Base-by-base conservation (phyloP, 2,329 filamentous ascomycete genomes). In the Diaporthe aspalathi region DNA sequence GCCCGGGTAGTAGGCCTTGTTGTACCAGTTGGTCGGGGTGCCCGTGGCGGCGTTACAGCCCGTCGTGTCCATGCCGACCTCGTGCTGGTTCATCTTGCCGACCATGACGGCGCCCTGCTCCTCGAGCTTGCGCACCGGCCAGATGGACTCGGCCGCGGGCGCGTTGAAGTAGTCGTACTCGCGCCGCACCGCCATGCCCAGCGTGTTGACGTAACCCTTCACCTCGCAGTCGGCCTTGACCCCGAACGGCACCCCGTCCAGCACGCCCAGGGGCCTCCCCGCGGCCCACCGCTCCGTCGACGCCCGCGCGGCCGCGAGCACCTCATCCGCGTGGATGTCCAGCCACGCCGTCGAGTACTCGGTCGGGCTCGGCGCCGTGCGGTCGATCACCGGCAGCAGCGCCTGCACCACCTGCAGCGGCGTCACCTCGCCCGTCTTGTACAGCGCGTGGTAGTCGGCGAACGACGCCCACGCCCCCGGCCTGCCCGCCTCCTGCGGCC, bases 181-280 rank as follows among this genome's bases (percentile, higher is more conserved):
- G 70, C 88, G 86, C 74, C 92, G 86, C 56, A 90, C 84, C 73
- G 83, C 86, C 76, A 91, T 90, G 27, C 92, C 94, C 60, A 88
- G 82, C 67, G 89, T 91, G 73, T 87, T 89, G 65, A 88, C 86
- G 78, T 94, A 95, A 17, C 92, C 93, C 74, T 89, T 85, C 40
- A 94, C 84, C 74, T 92, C 86, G 20, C 91, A 86, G 77, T 97
- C 94, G 77, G 97, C 94, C 82, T 97, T 97, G 76, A 96, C 89
- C 0, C 91, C 92, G 62, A 97, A 88, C 0, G 94, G 94, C 1
- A 97, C 89, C 16, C 94, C 94, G 76, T 97, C 94, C 9, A 97
- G 83, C 6, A 93, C 83, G 16, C 93, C 87, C 20, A 94, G 80
- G 0, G 90, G 86, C 73, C 86, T 86, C 0, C 93, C 92, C 20